Conservation (phyloP, 2,329 filamentous ascomycete species). For the Byssothecium circinans region DNA sequence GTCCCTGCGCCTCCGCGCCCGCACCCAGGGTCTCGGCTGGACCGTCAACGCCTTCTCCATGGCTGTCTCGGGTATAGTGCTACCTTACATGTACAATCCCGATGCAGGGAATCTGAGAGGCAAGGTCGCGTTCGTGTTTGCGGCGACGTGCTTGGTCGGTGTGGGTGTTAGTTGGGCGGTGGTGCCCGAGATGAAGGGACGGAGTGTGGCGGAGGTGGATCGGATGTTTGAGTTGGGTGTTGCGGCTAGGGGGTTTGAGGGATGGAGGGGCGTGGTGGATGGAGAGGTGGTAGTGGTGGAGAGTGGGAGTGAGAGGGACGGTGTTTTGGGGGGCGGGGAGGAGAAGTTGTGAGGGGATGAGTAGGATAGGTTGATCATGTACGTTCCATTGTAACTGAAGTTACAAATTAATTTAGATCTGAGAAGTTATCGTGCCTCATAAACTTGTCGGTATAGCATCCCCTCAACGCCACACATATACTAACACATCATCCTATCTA, state of each 20-base stretch:
- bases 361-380: no score
- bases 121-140: slow-evolving; percentile 48
- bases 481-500: background rate
- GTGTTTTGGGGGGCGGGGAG: no score
- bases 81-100: slow-evolving; percentile 57
- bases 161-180: slow-evolving; percentile 47
- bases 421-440: no score
- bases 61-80: slow-evolving; percentile 49
- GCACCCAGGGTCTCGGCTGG: slow-evolving; percentile 51
- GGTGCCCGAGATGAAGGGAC: slow-evolving; percentile 58
- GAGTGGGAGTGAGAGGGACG: background rate
- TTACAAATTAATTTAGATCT: no score
- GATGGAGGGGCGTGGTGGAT: slow-evolving; percentile 10
- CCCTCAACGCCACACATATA: background rate
- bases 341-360: no score
- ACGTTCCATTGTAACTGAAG: no score
- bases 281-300: background rate
- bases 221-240: slow-evolving; percentile 33
- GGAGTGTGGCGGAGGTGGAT: slow-evolving; percentile 54
- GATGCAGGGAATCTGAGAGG: slow-evolving; percentile 47
- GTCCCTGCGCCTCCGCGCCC: slow-evolving; percentile 48
- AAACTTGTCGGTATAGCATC: background rate
- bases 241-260: slow-evolving; percentile 20
- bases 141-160: slow-evolving; percentile 38
- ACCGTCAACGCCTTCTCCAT: slow-evolving; percentile 45